These are phyloP conservation scores for Parietaria judaica DNA, from an alignment of 306 rosid species.

Conservation along the genomic window DNA sequence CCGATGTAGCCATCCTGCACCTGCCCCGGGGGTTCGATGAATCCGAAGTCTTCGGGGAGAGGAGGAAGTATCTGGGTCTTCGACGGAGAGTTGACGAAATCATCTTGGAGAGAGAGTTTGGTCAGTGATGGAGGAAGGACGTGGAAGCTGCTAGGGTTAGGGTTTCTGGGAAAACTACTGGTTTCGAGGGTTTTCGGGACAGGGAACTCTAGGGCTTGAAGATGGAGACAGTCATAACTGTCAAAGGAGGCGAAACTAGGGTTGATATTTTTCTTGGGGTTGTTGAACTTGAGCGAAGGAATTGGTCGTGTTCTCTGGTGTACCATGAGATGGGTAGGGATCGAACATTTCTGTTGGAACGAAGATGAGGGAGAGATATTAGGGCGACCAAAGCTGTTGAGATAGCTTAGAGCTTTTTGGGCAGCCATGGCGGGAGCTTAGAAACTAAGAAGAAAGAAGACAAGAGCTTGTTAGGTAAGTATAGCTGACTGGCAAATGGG, in stretches of 20 bases:
- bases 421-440: not conserved
- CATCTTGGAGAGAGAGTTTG: not conserved
- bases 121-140: constrained; percentile 2
- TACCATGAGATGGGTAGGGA: not conserved
- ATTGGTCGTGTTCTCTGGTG: constrained; percentile 1
- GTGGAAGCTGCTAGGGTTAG: too few species aligned
- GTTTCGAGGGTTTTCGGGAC: not conserved
- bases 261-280: not conserved
- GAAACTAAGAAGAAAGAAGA: too few species aligned
- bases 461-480: not conserved
- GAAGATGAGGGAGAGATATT: not conserved
- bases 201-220: not conserved
- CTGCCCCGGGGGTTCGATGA: too few species aligned
- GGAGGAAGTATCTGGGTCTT: too few species aligned
- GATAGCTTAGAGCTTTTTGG: constrained; percentile 12
- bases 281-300: not conserved
- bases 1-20: not conserved
- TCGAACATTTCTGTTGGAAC: not conserved
- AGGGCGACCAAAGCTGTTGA: constrained; percentile 10
- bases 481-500: not conserved
- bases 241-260: not conserved
- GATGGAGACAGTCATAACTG: not conserved
- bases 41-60: too few species aligned
- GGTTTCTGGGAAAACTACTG: not conserved
- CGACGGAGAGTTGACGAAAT: not conserved